Percentiles rank a stretch among this genome's conserved stretches.
Conservation (phyloP, 2,329 filamentous ascomycete genomes). For the Cladosporium cucumerinum region DNA sequence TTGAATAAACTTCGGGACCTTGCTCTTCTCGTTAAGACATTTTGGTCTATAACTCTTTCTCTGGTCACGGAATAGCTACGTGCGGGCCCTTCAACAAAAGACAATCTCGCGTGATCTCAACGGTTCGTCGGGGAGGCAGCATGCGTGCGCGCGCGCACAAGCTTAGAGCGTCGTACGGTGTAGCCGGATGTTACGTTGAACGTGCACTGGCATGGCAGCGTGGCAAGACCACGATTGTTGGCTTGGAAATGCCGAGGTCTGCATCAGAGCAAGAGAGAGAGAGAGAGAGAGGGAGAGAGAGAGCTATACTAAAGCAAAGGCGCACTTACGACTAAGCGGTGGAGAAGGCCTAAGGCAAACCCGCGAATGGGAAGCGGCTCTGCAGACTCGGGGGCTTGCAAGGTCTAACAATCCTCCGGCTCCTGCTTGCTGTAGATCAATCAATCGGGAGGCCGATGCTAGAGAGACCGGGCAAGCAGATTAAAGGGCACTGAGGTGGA, state of each 20-base stretch:
- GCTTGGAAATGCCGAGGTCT: slow-evolving; percentile 5
- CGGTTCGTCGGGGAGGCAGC: background rate
- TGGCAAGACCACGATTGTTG: background rate
- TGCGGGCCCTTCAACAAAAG: background rate
- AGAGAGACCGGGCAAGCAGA: background rate
- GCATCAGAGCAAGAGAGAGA: background rate
- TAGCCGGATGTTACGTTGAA: slow-evolving; percentile 9
- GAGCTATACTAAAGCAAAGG: background rate
- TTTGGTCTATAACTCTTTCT: background rate
- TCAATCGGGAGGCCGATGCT: slow-evolving; percentile 8
- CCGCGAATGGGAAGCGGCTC: slow-evolving; percentile 11
- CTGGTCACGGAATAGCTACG: background rate
- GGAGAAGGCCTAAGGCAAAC: background rate
- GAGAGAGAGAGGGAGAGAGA: too few relatives aligned
- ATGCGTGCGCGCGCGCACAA: background rate
- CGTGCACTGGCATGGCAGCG: slow-evolving; percentile 2
- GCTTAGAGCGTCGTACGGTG: background rate
- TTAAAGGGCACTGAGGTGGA: slow-evolving; percentile 11
- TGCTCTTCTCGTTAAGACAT: slow-evolving; percentile 1
- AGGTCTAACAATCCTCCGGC: slow-evolving; percentile 9
- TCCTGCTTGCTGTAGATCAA: slow-evolving; percentile 8
- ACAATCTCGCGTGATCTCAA: slow-evolving; percentile 4
- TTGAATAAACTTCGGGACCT: slow-evolving; percentile 11
- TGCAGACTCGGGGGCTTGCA: slow-evolving; percentile 2
- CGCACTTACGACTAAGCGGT: background rate